Conservation (phyloP, 371 early-diverging fungal genomes). For the Parasitella parasitica region DNA sequence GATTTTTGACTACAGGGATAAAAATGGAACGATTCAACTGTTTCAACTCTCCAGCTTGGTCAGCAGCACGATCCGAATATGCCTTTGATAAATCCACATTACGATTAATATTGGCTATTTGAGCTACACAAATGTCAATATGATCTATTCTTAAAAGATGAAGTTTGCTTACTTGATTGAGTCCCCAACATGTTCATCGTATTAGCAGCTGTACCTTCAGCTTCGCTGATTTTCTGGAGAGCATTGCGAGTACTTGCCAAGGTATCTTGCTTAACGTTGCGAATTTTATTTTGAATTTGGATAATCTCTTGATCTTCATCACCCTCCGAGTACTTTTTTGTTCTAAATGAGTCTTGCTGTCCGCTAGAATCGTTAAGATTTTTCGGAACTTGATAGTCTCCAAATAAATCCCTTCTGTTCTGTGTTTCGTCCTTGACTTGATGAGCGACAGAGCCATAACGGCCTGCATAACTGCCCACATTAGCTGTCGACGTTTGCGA, state of each 20-base stretch:
- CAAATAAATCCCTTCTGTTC: slow-evolving; percentile 25
- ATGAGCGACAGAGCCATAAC: neutral
- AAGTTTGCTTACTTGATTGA: slow-evolving; percentile 52
- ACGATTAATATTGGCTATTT: slow-evolving; percentile 67
- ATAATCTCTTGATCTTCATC: slow-evolving; percentile 67
- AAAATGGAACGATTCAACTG: slow-evolving; percentile 81
- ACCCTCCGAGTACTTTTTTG: slow-evolving; percentile 29
- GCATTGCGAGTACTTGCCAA: slow-evolving; percentile 73
- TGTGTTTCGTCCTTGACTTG: slow-evolving; percentile 5
- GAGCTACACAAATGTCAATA: too few species aligned
- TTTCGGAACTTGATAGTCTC: neutral
- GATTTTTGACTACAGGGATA: slow-evolving; percentile 65
- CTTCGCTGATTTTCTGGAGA: slow-evolving; percentile 62
- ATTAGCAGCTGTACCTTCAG: slow-evolving; percentile 61
- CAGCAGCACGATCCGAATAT: slow-evolving; percentile 70
- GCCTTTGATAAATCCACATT: slow-evolving; percentile 72
- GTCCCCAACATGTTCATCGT: slow-evolving; percentile 66
- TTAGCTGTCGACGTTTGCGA: slow-evolving; percentile 1
- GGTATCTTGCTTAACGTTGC: slow-evolving; percentile 70
- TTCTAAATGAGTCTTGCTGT: slow-evolving; percentile 10
- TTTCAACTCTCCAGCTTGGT: slow-evolving; percentile 73
- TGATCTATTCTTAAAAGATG: too few species aligned
- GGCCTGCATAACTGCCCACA: neutral
- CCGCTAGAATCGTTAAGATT: slow-evolving; percentile 1
- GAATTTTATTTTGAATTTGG: slow-evolving; percentile 62